A percentile compares a stretch with the other conserved stretches of the same genome.
Evolutionary conservation across 148 eudicot genomes (phyloP).

Genomic region (Rheum nobile): DNA sequence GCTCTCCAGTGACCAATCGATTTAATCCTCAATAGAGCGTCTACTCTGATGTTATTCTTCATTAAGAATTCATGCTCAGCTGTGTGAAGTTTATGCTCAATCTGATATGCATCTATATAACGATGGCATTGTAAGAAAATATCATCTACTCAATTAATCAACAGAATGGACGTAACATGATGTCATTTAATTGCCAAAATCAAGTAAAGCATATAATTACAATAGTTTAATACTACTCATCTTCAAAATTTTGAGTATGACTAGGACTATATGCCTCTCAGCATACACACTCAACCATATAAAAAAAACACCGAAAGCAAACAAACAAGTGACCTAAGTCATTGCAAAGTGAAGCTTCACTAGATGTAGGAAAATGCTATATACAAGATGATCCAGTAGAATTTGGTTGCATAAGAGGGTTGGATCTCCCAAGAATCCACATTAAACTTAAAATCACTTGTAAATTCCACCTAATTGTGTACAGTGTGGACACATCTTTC

Average conservation of each 20-base stretch:
- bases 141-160: background rate
- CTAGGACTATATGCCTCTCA: background rate
- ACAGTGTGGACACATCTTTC: background rate
- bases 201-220: too few relatives aligned
- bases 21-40: slow-evolving; percentile 33
- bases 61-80: slow-evolving; percentile 64
- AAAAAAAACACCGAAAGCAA: background rate
- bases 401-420: background rate
- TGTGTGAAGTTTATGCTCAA: slow-evolving; percentile 51
- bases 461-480: background rate
- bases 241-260: background rate
- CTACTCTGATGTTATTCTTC: slow-evolving; percentile 34
- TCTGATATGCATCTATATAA: slow-evolving; percentile 72
- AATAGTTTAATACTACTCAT: background rate
- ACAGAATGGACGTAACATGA: background rate
- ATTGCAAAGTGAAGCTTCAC: background rate
- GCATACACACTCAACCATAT: background rate
- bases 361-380: background rate
- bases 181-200: background rate
- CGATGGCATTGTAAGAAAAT: slow-evolving; percentile 61
- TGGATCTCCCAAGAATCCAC: background rate
- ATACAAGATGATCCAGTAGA: background rate
- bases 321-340: background rate
- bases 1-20: slow-evolving; percentile 71
- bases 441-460: background rate